phyloP scores from a whole-genome alignment of 305 asterid species.

The Rubia tinctorum region DNA sequence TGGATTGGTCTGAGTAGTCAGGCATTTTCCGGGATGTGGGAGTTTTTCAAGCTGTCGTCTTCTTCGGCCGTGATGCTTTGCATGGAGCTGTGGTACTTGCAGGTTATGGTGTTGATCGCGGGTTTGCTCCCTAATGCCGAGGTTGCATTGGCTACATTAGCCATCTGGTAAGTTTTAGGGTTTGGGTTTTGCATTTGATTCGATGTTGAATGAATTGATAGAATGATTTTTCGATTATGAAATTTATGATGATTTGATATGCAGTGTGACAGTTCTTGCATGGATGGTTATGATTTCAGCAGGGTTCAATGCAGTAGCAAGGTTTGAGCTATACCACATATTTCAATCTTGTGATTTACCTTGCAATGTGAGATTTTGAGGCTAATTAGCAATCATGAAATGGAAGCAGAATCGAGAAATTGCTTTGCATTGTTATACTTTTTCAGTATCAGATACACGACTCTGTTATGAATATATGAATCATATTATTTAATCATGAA shows the following conservation, averaged over 20 bases:
- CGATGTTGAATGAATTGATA: neutral
- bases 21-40: slow-evolving; percentile 23
- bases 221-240: neutral
- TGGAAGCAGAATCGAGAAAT: too few relatives aligned
- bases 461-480: too few relatives aligned
- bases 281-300: slow-evolving; percentile 17
- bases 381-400: too few relatives aligned
- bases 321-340: neutral
- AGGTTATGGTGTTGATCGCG: slow-evolving; percentile 15
- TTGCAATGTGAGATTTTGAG: too few relatives aligned
- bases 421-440: too few relatives aligned
- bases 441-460: too few relatives aligned
- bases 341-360: neutral
- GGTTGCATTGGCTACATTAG: slow-evolving; percentile 7
- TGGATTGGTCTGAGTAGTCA: slow-evolving; percentile 21
- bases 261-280: slow-evolving; percentile 20
- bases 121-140: slow-evolving; percentile 19
- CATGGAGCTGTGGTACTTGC: slow-evolving; percentile 18
- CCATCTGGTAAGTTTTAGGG: slow-evolving; percentile 12
- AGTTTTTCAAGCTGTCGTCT: slow-evolving; percentile 15
- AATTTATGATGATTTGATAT: neutral
- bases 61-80: slow-evolving; percentile 24
- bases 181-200: neutral
- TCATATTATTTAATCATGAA: neutral
- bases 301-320: slow-evolving; percentile 29